Base-by-base conservation (phyloP, 1,284 basidiomycete genomes). In the Mixia osmundae region DNA sequence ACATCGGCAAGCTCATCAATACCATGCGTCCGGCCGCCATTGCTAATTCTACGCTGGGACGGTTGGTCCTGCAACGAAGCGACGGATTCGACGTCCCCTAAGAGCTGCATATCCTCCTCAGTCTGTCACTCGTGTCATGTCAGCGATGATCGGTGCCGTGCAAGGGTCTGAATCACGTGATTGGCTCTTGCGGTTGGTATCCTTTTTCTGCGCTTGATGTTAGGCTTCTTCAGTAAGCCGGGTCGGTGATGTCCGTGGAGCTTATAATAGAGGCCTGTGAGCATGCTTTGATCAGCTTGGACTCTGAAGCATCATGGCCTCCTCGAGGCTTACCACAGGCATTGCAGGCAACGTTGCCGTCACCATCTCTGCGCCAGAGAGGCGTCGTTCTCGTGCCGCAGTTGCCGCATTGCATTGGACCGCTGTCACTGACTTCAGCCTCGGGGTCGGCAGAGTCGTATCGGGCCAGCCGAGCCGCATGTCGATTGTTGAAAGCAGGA, bases 191-290 rank as follows among this genome's bases (percentile, higher is more conserved):
- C 46, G 8, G 48, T 44, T 2, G 85, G 79, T 21, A 95, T 82
- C 47, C 89, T 74, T 61, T 95, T 95, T 44, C 89, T 67, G 25
- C 89, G 71, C 63, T 97, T 97, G 65, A 97, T 97, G 49, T 94
- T 83, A 3, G 80, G 78, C 65, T 95, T 94, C 61, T 91, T 94
- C 83, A 97, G 87, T 40, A 82, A 82, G 44, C 89, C 89, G 23
- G 89, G 89, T 29, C 89, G 72, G 50, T 94, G 85, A 1, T 80
- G 83, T 39, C 85, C 83, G 62, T 97, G 89, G 9, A 97, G 67
- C 60, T 97, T 97, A 65, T 85, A 87, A 61, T 95, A 97, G 4
- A 97, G 68, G 41, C 85, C 82, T 89, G 54, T 25, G 30, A 25
- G 10, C 6, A 23, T 12, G 24, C 9, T 34, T 15, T 25, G 22